phyloP scores from a whole-genome alignment of 139 green algal genomes.

The Micractinium sp. region DNA sequence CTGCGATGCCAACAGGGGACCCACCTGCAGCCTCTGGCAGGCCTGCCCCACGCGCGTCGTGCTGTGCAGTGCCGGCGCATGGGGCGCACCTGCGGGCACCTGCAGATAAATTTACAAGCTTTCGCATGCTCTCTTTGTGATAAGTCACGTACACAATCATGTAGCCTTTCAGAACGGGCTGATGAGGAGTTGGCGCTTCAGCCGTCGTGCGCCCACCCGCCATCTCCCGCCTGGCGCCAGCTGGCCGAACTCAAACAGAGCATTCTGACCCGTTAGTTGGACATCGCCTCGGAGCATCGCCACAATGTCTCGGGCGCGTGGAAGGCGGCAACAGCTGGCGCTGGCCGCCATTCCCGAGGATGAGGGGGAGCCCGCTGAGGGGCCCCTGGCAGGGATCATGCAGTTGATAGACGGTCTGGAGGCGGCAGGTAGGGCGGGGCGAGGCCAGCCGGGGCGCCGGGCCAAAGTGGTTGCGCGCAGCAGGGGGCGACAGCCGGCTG shows the following conservation, averaged over 20 bases:
- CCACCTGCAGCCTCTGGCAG: constrained; percentile 37
- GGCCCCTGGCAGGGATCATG: constrained; percentile 14
- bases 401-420: constrained; percentile 30
- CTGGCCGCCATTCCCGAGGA: constrained; percentile 12
- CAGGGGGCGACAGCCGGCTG: background rate
- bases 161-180: no score
- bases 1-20: constrained; percentile 32
- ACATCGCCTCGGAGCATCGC: background rate
- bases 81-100: no score
- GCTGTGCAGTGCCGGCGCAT: no score
- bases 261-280: no score
- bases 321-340: constrained; percentile 8
- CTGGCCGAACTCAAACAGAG: no score
- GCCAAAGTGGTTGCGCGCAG: background rate
- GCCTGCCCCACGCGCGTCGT: no score
- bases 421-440: background rate
- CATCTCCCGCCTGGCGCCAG: no score
- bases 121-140: no score
- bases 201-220: no score
- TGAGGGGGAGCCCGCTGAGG: background rate
- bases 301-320: constrained; percentile 5
- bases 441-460: background rate
- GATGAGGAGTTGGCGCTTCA: no score
- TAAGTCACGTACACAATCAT: no score
- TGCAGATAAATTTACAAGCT: no score